Evolutionary conservation across 352 stramenopile species (phyloP).

Genomic region (Phytophthora cryptogea): DNA sequence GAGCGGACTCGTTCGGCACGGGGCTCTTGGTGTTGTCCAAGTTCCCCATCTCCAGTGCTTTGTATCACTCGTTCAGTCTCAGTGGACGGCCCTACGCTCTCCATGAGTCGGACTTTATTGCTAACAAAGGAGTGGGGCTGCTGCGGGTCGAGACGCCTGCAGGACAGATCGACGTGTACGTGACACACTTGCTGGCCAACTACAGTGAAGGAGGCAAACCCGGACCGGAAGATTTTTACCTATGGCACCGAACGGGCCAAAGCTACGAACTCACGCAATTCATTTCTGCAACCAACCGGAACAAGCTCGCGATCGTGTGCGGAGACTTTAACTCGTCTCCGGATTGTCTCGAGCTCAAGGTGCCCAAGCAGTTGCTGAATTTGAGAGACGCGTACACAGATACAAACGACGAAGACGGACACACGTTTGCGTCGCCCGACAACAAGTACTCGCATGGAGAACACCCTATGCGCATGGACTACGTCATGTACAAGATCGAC

Average conservation of each 20-base stretch:
- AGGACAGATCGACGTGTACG: constrained; percentile 74
- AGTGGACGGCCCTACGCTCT: constrained; percentile 78
- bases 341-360: constrained; percentile 70
- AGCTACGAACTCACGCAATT: constrained; percentile 80
- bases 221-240: constrained; percentile 68
- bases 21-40: constrained; percentile 77
- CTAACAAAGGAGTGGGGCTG: constrained; percentile 78
- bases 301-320: constrained; percentile 62
- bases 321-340: constrained; percentile 85
- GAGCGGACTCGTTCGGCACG: constrained; percentile 75
- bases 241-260: constrained; percentile 65
- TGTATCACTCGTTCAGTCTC: constrained; percentile 82
- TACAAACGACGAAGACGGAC: constrained; percentile 61
- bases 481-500: constrained; percentile 74
- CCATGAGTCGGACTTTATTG: constrained; percentile 81
- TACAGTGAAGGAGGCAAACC: constrained; percentile 76
- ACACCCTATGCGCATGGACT: constrained; percentile 87
- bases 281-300: constrained; percentile 61
- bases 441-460: constrained; percentile 85
- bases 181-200: constrained; percentile 80
- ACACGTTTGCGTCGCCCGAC: constrained; percentile 77
- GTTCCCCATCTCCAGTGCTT: constrained; percentile 58
- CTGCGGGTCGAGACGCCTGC: constrained; percentile 63
- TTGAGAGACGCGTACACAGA: constrained; percentile 77
- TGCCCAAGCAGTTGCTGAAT: constrained; percentile 53